Evolutionary conservation across 306 rosid species (phyloP), one percentile per base, ranked within the genome.

Genomic region (Cercis canadensis): DNA sequence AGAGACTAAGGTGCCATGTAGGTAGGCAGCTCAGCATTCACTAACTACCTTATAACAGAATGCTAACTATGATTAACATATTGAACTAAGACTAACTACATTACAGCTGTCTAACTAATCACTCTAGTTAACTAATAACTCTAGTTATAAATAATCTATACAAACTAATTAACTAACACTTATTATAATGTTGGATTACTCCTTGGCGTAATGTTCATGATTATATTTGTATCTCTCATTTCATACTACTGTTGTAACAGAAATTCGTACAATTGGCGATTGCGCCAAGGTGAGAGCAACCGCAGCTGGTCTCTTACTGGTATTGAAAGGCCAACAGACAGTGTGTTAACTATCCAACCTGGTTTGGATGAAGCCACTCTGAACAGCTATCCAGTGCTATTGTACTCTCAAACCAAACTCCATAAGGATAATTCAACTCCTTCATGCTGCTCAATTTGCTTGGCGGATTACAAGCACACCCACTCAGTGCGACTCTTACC

Each of bases 371-470:
- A 81, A 14, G 64, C 55, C 4, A 63, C 71, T 5, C 4, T 78
- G 17, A 62, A 19, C 3, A 65, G 70, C 32, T 83, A 59, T 37
- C 93, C 88, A 0, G 46, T 44, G 61, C 7, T 85, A 14, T 36
- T 64, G 31, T 81, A 69, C 17, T 81, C 90, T 0, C 65, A 88
- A 58, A 74, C 67, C 2, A 85, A 78, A 61, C 65, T 34, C 17
- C 73, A 65, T 1, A 55, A 55, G 6, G 41, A 43, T 6, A 58
- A 41, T 32, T 56, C 78, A 17, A 56, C 60, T 17, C 13, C 76
- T 32, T 11, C 77, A 0, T 33, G 45, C 47, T 88, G 93, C 72
- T 76, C 87, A 4, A 79, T 88, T 33, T 88, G 90, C 44, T 83
- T 88, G 73, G 74, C 51, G 29, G 90, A 88, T 61, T 85, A 76